phyloP scores from a whole-genome alignment of 176 grass and related monocot species.

The Melocanna baccifera region DNA sequence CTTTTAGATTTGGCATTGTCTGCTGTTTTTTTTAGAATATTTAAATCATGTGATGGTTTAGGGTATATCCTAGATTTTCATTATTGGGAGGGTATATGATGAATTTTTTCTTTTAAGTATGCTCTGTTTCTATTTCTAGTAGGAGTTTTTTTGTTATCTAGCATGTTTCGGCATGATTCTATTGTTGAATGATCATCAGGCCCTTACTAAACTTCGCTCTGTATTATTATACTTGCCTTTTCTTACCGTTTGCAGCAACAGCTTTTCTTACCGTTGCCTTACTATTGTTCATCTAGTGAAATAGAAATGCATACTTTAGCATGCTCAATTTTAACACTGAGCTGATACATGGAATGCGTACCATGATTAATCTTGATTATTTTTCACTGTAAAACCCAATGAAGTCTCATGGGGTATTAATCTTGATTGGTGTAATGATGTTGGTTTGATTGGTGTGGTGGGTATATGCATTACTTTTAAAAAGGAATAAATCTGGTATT shows the following conservation, averaged over 20 bases:
- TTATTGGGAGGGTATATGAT: too few relatives aligned
- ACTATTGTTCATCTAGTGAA: neutral
- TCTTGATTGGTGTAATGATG: neutral
- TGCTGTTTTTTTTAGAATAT: neutral
- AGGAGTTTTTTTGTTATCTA: constrained; percentile 11
- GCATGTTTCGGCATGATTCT: neutral
- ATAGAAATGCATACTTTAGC: neutral
- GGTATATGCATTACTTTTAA: neutral
- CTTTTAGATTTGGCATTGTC: constrained; percentile 11
- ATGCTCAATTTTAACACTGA: neutral
- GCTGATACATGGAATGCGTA: neutral
- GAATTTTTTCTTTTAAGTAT: constrained; percentile 7
- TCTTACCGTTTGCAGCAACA: neutral
- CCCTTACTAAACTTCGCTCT: neutral
- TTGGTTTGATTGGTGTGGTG: neutral
- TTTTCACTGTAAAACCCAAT: neutral
- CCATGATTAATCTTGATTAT: neutral
- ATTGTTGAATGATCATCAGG: neutral
- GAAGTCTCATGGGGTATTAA: neutral
- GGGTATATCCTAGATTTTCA: too few relatives aligned
- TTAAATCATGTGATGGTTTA: neutral
- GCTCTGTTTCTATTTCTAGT: neutral
- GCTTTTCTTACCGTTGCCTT: neutral
- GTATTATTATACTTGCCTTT: neutral
- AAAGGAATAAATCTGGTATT: neutral